Percentiles rank a stretch among this genome's conserved stretches.
Evolutionary conservation across 768 basidiomycete species (phyloP).

Genomic region (Termitomyces sp.): DNA sequence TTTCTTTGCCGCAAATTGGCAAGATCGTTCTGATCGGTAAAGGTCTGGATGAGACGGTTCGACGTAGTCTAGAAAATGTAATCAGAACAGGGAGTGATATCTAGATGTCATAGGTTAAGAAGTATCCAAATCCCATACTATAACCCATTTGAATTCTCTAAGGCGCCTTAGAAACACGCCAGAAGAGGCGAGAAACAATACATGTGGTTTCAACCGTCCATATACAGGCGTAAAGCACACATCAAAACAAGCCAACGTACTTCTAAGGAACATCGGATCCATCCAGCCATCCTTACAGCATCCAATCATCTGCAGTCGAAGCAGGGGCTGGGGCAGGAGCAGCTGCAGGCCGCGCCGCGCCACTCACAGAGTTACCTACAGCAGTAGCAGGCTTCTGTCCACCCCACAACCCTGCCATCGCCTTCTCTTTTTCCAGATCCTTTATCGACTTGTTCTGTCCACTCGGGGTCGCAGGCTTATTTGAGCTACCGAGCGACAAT

Average conservation of each 20-base stretch:
- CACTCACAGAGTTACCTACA: background rate
- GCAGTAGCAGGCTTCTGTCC: slow-evolving; percentile 14
- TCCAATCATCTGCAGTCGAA: slow-evolving; percentile 8
- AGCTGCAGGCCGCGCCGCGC: background rate
- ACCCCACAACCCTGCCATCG: slow-evolving; percentile 79
- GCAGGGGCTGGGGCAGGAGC: slow-evolving; percentile 1
- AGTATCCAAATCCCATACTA: too few species aligned
- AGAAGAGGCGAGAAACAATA: background rate
- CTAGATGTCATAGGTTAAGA: background rate
- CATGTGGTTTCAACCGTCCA: background rate
- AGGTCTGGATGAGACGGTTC: slow-evolving; percentile 55
- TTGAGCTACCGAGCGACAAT: slow-evolving; percentile 58
- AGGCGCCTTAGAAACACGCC: background rate
- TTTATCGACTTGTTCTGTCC: slow-evolving; percentile 69
- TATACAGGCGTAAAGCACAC: background rate
- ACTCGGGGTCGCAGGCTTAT: slow-evolving; percentile 28
- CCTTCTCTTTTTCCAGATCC: slow-evolving; percentile 86
- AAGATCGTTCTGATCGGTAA: slow-evolving; percentile 89
- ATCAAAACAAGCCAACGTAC: background rate
- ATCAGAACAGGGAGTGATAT: slow-evolving; percentile 7
- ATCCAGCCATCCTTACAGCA: background rate
- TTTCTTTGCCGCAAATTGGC: slow-evolving; percentile 56
- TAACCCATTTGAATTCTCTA: background rate
- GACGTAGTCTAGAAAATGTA: slow-evolving; percentile 42
- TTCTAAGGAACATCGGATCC: background rate